These are phyloP conservation scores for Neurospora tetraspora DNA, from an alignment of 495 filamentous ascomycete species.

Conservation along the genomic window DNA sequence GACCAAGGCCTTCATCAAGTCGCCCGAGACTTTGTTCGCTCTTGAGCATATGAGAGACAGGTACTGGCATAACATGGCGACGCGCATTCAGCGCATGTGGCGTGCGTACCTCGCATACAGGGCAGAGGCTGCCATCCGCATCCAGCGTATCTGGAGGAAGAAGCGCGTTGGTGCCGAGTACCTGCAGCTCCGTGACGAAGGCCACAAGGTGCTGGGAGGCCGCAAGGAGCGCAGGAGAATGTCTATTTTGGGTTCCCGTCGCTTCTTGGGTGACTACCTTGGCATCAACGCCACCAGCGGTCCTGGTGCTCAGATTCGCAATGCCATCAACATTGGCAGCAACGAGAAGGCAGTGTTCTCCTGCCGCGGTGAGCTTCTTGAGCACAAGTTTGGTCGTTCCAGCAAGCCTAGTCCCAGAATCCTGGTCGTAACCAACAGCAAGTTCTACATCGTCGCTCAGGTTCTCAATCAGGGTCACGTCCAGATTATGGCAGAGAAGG, in stretches of 20 bases:
- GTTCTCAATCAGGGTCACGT: constrained; percentile 72
- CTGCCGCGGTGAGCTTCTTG: constrained; percentile 75
- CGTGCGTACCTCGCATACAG: constrained; percentile 89
- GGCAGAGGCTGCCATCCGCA: constrained; percentile 83
- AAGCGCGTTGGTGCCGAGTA: constrained; percentile 80
- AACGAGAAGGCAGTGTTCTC: constrained; percentile 79
- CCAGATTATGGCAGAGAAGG: constrained; percentile 68
- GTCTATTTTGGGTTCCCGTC: constrained; percentile 78
- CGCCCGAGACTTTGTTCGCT: constrained; percentile 93
- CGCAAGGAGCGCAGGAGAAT: constrained; percentile 87
- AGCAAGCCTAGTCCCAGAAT: constrained; percentile 85
- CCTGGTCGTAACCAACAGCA: constrained; percentile 72
- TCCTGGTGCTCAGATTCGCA: constrained; percentile 71
- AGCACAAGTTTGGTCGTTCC: constrained; percentile 90
- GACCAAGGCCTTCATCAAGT: constrained; percentile 97
- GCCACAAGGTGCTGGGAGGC: constrained; percentile 71
- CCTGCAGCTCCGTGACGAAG: constrained; percentile 77
- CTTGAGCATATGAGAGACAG: constrained; percentile 95
- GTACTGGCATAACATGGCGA: constrained; percentile 99
- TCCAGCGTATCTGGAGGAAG: constrained; percentile 92
- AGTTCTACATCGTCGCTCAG: constrained; percentile 82
- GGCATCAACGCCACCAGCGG: constrained; percentile 73
- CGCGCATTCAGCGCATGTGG: constrained; percentile 95
- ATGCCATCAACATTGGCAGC: constrained; percentile 47
- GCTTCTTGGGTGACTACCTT: constrained; percentile 94